These are phyloP conservation scores for Henckelia pumila DNA, from an alignment of 257 asterid genomes.

Conservation along the genomic window DNA sequence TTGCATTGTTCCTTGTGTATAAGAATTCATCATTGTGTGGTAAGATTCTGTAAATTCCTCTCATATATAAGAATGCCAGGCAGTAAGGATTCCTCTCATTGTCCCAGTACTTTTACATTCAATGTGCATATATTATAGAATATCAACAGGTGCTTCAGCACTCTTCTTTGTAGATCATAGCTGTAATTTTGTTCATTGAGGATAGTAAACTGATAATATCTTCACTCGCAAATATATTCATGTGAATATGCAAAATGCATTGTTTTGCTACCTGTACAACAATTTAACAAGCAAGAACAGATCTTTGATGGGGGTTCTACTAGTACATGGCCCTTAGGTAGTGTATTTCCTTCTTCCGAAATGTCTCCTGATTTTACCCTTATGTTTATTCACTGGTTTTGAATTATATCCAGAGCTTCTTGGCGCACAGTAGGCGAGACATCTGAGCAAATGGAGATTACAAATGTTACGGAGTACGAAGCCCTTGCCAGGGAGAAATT, in stretches of 20 bases:
- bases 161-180: not conserved
- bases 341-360: not conserved
- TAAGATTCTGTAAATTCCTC: not conserved
- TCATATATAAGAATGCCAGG: not conserved
- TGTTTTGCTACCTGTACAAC: not conserved
- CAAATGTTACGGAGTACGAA: constrained; percentile 68
- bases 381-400: constrained; percentile 17
- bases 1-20: not conserved
- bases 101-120: not conserved
- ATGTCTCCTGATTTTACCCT: not conserved
- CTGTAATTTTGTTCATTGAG: not conserved
- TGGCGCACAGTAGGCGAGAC: constrained; percentile 18
- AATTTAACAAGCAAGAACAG: not conserved
- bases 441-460: constrained; percentile 45
- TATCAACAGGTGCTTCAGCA: not conserved
- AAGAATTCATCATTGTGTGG: not conserved
- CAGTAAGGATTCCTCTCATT: too few species aligned
- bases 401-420: constrained; percentile 1
- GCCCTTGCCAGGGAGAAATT: constrained; percentile 52
- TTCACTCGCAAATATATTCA: not conserved
- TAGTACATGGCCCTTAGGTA: not conserved
- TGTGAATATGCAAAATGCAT: not conserved
- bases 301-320: not conserved
- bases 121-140: too few species aligned
- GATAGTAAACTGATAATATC: not conserved